Evolutionary conservation across 805 yeast species (phyloP).

Genomic region (Yamadazyma insecticola): DNA sequence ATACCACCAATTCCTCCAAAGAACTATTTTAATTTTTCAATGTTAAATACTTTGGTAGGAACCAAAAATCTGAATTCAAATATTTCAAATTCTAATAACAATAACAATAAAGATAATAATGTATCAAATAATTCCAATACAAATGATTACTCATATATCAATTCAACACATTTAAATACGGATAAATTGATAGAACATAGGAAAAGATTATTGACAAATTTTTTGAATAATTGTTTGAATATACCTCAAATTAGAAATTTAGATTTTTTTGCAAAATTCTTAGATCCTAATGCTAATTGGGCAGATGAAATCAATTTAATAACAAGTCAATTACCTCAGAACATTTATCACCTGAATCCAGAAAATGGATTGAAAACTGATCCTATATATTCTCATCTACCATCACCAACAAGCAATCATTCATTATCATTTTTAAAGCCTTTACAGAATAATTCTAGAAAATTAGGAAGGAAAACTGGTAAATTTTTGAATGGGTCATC

Average conservation of each 20-base stretch:
- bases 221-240: conserved; percentile 68
- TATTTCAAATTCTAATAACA: conserved; percentile 1
- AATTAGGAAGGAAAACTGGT: conserved; percentile 19
- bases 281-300: conserved; percentile 86
- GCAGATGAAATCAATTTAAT: conserved; percentile 51
- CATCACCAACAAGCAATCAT: conserved; percentile 26
- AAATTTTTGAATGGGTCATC: conserved; percentile 8
- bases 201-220: conserved; percentile 68
- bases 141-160: conserved; percentile 28
- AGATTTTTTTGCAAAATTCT: conserved; percentile 65
- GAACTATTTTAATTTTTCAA: conserved; percentile 32
- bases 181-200: conserved; percentile 44
- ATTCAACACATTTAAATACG: conserved; percentile 37
- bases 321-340: conserved; percentile 35
- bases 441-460: conserved; percentile 19
- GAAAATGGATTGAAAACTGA: conserved; percentile 39
- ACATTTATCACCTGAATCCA: conserved; percentile 39
- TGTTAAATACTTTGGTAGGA: conserved; percentile 30
- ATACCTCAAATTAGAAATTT: conserved; percentile 54
- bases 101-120: conserved; percentile 3
- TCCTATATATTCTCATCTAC: conserved; percentile 27
- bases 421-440: conserved; percentile 26
- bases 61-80: conserved; percentile 4
- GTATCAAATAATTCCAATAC: conserved; percentile 4
- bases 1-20: conserved; percentile 88